Evolutionary conservation across 768 basidiomycete genomes (phyloP).

Genomic region (Macrolepiota fuliginosa): DNA sequence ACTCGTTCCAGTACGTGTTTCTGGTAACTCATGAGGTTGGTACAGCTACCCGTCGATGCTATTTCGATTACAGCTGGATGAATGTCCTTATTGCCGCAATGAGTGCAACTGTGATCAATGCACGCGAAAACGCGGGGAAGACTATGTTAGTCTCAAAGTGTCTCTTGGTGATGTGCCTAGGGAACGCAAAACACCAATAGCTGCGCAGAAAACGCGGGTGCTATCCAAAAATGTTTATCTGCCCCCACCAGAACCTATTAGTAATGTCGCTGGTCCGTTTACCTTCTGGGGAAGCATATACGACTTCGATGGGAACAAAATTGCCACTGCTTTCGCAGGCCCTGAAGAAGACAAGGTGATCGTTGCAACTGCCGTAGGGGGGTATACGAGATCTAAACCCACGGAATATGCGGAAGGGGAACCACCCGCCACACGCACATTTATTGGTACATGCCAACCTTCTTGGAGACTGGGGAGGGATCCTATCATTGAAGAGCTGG

Average conservation of each 20-base stretch:
- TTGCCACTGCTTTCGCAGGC: neutral
- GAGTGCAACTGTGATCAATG: conserved; percentile 12
- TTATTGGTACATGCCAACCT: conserved; percentile 15
- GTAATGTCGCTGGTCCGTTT: neutral
- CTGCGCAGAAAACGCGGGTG: neutral
- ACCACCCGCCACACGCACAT: conserved; percentile 5
- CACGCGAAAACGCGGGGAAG: conserved; percentile 12
- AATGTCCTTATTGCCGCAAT: conserved; percentile 8
- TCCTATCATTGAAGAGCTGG: conserved; percentile 11
- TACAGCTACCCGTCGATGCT: conserved; percentile 2
- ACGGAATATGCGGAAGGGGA: neutral
- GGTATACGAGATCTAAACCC: neutral
- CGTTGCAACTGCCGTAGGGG: conserved; percentile 1
- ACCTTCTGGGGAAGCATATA: conserved; percentile 8
- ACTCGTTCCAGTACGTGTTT: neutral
- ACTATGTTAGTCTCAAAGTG: conserved; percentile 3
- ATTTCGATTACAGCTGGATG: conserved; percentile 2
- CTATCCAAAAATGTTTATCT: neutral
- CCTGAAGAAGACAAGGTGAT: neutral
- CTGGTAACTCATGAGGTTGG: neutral
- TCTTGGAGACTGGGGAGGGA: conserved; percentile 15
- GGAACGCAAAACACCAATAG: neutral
- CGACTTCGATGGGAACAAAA: conserved; percentile 1
- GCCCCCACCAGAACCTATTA: neutral
- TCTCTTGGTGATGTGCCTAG: neutral